Percentiles rank a stretch among this genome's conserved stretches.
Conservation (phyloP, 306 rosid species). For the Crataegus laevigata region DNA sequence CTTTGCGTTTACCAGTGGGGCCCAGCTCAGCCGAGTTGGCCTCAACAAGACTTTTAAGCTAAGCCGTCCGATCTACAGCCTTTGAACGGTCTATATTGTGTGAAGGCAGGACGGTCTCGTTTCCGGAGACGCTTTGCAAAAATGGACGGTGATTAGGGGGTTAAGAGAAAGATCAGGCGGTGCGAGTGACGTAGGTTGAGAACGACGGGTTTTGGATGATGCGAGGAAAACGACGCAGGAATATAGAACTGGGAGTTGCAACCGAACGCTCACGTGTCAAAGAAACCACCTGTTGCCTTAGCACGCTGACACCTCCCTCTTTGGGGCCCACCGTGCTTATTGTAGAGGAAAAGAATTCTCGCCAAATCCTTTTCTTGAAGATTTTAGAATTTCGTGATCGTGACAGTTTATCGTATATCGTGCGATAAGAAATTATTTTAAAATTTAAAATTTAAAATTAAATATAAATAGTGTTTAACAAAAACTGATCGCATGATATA, state of each 20-base stretch:
- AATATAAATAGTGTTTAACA: no score
- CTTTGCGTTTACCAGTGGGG: slow-evolving; percentile 5
- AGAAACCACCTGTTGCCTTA: not conserved
- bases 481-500: no score
- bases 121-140: not conserved
- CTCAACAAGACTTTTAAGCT: not conserved
- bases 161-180: not conserved
- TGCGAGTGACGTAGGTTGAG: not conserved
- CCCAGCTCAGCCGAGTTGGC: slow-evolving; percentile 13
- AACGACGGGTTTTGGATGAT: not conserved
- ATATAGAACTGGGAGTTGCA: not conserved
- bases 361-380: no score
- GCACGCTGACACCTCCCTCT: slow-evolving; percentile 11
- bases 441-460: no score
- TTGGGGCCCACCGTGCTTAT: not conserved
- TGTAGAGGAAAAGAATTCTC: no score
- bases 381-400: no score
- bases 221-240: not conserved
- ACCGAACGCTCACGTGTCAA: slow-evolving; percentile 29
- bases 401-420: no score
- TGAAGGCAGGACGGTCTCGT: slow-evolving; percentile 6
- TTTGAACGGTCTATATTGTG: slow-evolving; percentile 5
- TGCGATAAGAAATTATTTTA: no score
- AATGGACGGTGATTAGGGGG: not conserved
- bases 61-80: slow-evolving; percentile 3